phyloP scores from a whole-genome alignment of 164 flowering plant species.

The Umbilicus rupestris region DNA sequence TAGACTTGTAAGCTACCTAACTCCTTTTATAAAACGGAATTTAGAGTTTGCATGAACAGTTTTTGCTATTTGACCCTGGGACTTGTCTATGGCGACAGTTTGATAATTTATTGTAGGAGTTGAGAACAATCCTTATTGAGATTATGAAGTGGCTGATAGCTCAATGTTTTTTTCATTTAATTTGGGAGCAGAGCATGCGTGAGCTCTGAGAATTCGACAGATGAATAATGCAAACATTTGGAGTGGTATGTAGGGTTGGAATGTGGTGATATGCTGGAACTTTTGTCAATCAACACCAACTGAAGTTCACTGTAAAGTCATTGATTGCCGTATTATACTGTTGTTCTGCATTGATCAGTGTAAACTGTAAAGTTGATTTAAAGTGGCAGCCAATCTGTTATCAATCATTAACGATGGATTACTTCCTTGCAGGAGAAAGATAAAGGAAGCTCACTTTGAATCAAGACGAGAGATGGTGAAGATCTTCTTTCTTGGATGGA shows the following conservation, averaged over 20 bases:
- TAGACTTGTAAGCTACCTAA: background rate
- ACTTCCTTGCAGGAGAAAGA: background rate
- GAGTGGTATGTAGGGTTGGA: constrained; percentile 4
- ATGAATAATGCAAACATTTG: background rate
- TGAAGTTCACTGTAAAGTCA: background rate
- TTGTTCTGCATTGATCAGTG: background rate
- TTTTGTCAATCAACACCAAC: background rate
- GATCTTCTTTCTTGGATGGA: background rate
- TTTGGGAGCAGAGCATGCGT: background rate
- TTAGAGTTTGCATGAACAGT: background rate
- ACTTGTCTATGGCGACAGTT: background rate
- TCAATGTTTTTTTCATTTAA: background rate
- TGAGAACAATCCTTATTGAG: background rate
- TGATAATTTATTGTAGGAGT: background rate
- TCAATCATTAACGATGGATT: background rate
- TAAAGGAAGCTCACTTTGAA: background rate
- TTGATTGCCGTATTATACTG: background rate
- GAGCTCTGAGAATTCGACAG: background rate
- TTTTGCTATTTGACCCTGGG: background rate
- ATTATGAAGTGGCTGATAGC: background rate
- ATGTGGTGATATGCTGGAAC: constrained; percentile 1
- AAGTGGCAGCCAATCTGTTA: background rate
- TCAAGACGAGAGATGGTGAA: too few species aligned
- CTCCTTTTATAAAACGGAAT: background rate
- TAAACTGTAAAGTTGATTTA: background rate